Base-by-base conservation (phyloP, 495 filamentous ascomycete genomes). In the Lophium mytilinum region DNA sequence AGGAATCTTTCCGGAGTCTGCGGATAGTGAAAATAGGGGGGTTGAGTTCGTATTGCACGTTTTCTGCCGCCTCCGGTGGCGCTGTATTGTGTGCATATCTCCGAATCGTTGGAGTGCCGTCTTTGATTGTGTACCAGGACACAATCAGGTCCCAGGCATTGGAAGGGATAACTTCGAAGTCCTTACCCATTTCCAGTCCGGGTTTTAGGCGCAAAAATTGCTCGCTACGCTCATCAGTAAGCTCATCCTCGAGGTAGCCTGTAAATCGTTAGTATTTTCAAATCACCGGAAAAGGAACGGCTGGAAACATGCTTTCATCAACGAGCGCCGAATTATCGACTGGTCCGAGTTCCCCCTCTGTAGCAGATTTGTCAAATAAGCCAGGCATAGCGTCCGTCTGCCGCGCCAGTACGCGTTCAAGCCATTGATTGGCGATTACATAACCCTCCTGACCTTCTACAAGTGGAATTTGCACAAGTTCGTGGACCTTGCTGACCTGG, bases 1-100 rank as follows among this genome's bases (percentile, higher is more conserved):
- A 79, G 17, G 77, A 75, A 37, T 71, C 72, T 54, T 79, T 79
- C 61, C 80, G 79, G 9, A 97, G 74, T 59, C 90, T 90, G 61
- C 94, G 81, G 42, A 98, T 80, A 1, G 85, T 90, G 71, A 95
- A 88, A 18, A 95, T 78, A 1, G 88, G 90, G 17, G 91, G 94
- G 63, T 90, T 80, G 35, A 87, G 75, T 68, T 98, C 93, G 62
- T 86, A 92, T 64, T 87, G 78, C 9, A 95, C 68, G 53, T 95
- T 90, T n/a, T 68, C 30, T 10, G 21, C 39, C 8, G 72, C 71
- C 1, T 70, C 73, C 14, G 78, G 76, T 40, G 80, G 73, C 1
- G 79, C 76, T 40, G 76, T 89, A 68, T 96, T 86, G 71, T 90
- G 86, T 15, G 85, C 89, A 56, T 80, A 83, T 33, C 93, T 82